phyloP scores from a whole-genome alignment of 179 eudicot species.

The Camellia oleifera region DNA sequence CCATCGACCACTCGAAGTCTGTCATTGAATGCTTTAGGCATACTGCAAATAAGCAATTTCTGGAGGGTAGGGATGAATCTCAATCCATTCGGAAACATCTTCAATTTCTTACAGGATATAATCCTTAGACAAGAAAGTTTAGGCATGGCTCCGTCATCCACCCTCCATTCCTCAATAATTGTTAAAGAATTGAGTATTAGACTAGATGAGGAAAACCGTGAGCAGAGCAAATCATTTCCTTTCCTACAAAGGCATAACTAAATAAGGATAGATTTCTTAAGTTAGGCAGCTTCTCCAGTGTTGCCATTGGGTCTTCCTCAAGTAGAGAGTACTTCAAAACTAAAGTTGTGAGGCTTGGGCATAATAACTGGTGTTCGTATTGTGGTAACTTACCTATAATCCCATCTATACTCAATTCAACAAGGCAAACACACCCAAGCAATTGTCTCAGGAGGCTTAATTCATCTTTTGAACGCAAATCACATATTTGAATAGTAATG shows the following conservation, averaged over 20 bases:
- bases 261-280: background rate
- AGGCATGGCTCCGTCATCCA: slow-evolving; percentile 2
- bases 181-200: background rate
- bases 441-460: background rate
- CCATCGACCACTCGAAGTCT: background rate
- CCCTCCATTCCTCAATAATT: slow-evolving; percentile 6
- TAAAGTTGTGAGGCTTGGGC: no score
- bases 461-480: background rate
- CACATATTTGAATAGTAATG: background rate
- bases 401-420: no score
- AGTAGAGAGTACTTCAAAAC: background rate
- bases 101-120: background rate
- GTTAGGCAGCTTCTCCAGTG: slow-evolving; percentile 12
- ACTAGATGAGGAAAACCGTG: slow-evolving; percentile 15
- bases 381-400: no score
- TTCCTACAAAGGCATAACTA: background rate
- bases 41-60: background rate
- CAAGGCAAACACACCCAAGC: no score
- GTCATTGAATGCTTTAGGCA: background rate
- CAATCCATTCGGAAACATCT: background rate
- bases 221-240: slow-evolving; percentile 16
- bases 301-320: slow-evolving; percentile 15
- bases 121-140: background rate
- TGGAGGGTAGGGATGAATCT: background rate
- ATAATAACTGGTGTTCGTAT: no score